Base-by-base conservation (phyloP, 1,284 basidiomycete species). In the Tilletia setariae region DNA sequence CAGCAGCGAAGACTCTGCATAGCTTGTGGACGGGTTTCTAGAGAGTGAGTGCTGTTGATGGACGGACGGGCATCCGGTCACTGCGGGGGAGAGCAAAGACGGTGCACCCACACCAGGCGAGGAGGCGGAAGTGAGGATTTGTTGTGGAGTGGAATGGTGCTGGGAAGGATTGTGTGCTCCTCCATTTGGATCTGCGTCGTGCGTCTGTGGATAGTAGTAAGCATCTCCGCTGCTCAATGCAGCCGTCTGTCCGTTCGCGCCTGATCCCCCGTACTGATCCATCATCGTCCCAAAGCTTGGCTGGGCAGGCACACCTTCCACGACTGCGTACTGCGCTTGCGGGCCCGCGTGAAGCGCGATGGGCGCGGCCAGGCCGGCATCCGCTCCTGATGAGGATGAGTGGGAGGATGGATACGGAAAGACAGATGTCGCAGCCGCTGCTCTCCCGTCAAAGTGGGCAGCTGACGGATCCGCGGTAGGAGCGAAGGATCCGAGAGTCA, bases 221-320 rank as follows among this genome's bases (percentile, higher is more conserved):
- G 28, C 56, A 35, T 19, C 28, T 19, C 21, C 13, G 21, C 25
- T 28, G 28, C 32, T 61, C 30, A 25, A 16, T 59, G 25, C n/a
- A 13, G 11, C 19, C 32, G 35, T 40, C 32, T 2, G 19, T 49
- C 19, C 19, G 6, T 49, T 6, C 16, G 16, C 19, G 30, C 8
- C 30, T 35, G 30, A 11, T 32, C 28, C 28, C 35, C 25, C 16
- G 28, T 13, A 16, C n/a, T 21, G 56, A 61, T 61, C 25, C 56
- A 61, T 61, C 30, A 61, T 61, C 19, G 25, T 40, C 15, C 56
- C 56, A 16, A 61, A 61, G 16, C 56, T 61, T 11, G 56, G 56
- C 28, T 61, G 56, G 2, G 21, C 13, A 11, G 35, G 35, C 11
- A 40, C 35, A 40, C 35, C 35, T 40, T 40, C 35, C 11, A 40